phyloP scores from a whole-genome alignment of 1,284 basidiomycete species.

The Ceratobasidium sp. region DNA sequence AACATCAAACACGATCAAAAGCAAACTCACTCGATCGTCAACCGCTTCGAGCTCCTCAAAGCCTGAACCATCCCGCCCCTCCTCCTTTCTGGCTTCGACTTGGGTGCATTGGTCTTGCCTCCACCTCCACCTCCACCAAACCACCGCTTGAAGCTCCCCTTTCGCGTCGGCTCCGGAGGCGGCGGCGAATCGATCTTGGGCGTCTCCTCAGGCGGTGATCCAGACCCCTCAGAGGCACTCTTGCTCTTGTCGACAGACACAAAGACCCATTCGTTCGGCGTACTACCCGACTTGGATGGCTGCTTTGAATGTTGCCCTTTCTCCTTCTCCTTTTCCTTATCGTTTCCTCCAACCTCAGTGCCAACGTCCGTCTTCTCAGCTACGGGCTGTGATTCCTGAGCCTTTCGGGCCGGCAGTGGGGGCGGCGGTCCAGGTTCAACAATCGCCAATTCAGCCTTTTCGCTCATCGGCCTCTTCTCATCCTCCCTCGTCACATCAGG shows the following conservation, averaged over 20 bases:
- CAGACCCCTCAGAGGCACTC: background rate
- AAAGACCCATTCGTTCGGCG: constrained; percentile 41
- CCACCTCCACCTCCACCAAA: background rate
- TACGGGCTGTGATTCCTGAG: too few relatives aligned
- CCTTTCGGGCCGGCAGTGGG: background rate
- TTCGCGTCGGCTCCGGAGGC: background rate
- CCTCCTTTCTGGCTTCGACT: background rate
- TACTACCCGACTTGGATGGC: background rate
- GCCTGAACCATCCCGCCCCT: constrained; percentile 26
- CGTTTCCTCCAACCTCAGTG: background rate
- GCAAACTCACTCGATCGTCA: constrained; percentile 23
- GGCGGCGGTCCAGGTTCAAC: constrained; percentile 14
- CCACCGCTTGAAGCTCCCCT: constrained; percentile 25
- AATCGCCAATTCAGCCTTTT: constrained; percentile 35
- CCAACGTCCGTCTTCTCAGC: background rate
- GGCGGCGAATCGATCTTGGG: background rate
- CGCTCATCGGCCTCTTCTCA: constrained; percentile 20
- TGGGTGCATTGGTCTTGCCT: background rate
- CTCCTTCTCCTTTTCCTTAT: background rate
- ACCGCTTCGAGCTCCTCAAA: constrained; percentile 26
- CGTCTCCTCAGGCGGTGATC: constrained; percentile 7
- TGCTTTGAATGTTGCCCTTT: background rate
- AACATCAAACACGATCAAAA: too few relatives aligned
- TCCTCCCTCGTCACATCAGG: constrained; percentile 12
- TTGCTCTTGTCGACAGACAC: constrained; percentile 34